These are phyloP conservation scores for Aspergillus haitiensis DNA, from an alignment of 495 filamentous ascomycete species.

Conservation along the genomic window DNA sequence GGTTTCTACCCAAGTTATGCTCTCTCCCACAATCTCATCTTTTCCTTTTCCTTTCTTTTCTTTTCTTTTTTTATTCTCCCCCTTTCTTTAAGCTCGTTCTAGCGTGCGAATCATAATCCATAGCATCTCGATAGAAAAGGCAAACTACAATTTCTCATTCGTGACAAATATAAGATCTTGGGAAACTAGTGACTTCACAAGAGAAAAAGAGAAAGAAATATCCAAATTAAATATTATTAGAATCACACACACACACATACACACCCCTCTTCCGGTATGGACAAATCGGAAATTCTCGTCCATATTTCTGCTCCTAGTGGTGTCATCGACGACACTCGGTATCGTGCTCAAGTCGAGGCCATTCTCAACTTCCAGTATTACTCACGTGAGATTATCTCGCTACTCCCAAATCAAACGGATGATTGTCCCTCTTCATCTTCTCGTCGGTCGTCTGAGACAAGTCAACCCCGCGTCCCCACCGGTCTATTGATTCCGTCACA, in stretches of 20 bases:
- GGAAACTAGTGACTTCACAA: too few relatives aligned
- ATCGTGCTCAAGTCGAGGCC: conserved; percentile 60
- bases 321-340: conserved; percentile 59
- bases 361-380: conserved; percentile 58
- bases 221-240: too few relatives aligned
- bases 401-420: conserved; percentile 3
- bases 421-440: neutral
- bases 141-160: too few relatives aligned
- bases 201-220: too few relatives aligned
- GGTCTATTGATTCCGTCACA: conserved; percentile 7
- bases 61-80: neutral
- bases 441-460: too few relatives aligned
- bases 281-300: conserved; percentile 60
- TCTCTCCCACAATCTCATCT: neutral
- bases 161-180: too few relatives aligned
- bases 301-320: conserved; percentile 66
- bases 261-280: conserved; percentile 15
- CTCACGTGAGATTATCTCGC: conserved; percentile 31
- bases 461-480: conserved; percentile 5
- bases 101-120: too few relatives aligned
- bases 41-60: conserved; percentile 1
- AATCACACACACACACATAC: neutral
- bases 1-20: neutral
- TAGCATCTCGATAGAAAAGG: too few relatives aligned
- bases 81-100: neutral